Percentiles rank a stretch among this genome's conserved stretches.
Conservation (phyloP, 2,329 filamentous ascomycete species). For the Aspergillus pseudoglaucus region DNA sequence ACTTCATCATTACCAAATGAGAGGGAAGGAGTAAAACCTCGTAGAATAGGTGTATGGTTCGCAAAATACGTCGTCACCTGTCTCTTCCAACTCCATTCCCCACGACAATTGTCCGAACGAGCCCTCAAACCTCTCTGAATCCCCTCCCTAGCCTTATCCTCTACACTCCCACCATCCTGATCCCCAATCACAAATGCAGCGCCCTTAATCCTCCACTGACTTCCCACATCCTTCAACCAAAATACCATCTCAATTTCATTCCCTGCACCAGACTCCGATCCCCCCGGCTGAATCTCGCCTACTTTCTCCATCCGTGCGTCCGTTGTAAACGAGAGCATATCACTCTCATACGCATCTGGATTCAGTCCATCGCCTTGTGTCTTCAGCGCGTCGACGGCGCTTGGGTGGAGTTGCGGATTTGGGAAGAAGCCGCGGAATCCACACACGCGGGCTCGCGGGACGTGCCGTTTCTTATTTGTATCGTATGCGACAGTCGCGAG, state of each 20-base stretch:
- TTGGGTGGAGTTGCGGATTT: constrained; percentile 57
- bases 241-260: constrained; percentile 72
- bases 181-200: constrained; percentile 66
- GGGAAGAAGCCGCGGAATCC: constrained; percentile 83
- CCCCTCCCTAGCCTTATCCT: constrained; percentile 44
- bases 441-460: constrained; percentile 52
- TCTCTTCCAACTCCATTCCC: constrained; percentile 66
- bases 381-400: constrained; percentile 62
- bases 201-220: constrained; percentile 82
- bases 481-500: constrained; percentile 19
- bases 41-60: constrained; percentile 74
- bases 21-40: constrained; percentile 44
- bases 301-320: constrained; percentile 84
- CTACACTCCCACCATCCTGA: constrained; percentile 56
- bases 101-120: constrained; percentile 22
- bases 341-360: constrained; percentile 63
- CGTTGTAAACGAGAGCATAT: constrained; percentile 77
- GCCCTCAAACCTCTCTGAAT: constrained; percentile 53
- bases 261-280: constrained; percentile 49
- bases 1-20: not conserved
- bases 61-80: constrained; percentile 87
- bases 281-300: constrained; percentile 50
- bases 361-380: constrained; percentile 45
- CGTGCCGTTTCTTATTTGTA: constrained; percentile 9
- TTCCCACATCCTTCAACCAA: constrained; percentile 64